Conservation (phyloP, 2,329 filamentous ascomycete genomes). For the Leptographium lundbergii region DNA sequence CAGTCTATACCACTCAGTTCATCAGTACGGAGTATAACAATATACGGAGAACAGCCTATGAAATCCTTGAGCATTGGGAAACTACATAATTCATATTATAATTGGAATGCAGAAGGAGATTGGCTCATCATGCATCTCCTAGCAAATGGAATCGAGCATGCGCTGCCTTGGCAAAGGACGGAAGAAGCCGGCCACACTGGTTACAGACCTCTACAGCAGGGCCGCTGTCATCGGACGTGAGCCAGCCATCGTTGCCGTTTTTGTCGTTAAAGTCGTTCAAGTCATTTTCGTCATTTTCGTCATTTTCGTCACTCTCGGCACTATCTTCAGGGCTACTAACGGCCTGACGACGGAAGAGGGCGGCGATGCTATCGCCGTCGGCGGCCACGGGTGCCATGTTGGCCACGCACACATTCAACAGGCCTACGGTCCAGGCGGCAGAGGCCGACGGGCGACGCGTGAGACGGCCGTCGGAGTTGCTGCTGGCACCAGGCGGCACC, state of each 20-base stretch:
- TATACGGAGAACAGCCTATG: no score
- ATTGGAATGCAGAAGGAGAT: no score
- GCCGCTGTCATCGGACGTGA: background rate
- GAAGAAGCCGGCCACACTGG: background rate
- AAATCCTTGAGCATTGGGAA: no score
- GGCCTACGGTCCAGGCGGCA: slow-evolving; percentile 57
- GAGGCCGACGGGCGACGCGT: background rate
- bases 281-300: background rate
- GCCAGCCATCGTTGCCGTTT: background rate
- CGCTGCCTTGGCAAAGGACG: background rate
- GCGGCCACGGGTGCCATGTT: slow-evolving; percentile 52
- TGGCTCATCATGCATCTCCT: background rate
- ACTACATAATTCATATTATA: no score
- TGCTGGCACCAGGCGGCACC: slow-evolving; percentile 6
- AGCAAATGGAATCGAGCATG: background rate
- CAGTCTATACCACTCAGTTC: no score
- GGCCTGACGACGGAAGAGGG: background rate
- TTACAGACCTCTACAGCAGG: background rate
- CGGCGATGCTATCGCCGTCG: background rate
- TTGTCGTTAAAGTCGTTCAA: background rate
- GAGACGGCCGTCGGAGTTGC: slow-evolving; percentile 9
- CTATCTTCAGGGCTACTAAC: background rate
- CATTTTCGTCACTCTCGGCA: background rate
- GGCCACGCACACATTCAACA: slow-evolving; percentile 76
- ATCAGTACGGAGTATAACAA: no score